Evolutionary conservation across 2,329 filamentous ascomycete species (phyloP).

Genomic region (Arachnopeziza araneosa): DNA sequence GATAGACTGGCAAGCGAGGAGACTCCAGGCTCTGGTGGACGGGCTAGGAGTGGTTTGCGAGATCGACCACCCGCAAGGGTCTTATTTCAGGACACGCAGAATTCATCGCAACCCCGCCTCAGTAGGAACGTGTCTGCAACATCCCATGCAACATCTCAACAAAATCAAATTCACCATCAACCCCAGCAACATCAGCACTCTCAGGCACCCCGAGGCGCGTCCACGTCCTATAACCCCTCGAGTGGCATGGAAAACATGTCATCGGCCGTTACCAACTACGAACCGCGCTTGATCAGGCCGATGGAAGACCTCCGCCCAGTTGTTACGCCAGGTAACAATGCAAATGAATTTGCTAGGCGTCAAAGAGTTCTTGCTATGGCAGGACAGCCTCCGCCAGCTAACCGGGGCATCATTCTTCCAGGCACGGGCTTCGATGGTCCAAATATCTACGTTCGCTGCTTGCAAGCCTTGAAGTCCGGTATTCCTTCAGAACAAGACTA

Average conservation of each 20-base stretch:
- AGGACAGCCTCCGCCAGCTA: conserved; percentile 31
- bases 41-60: conserved; percentile 61
- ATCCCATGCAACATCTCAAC: conserved; percentile 27
- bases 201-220: conserved; percentile 31
- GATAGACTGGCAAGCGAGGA: conserved; percentile 45
- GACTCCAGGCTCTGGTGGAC: conserved; percentile 45
- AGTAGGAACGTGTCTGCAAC: conserved; percentile 52
- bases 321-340: conserved; percentile 68
- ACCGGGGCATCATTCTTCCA: conserved; percentile 49
- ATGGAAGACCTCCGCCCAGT: conserved; percentile 63
- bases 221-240: conserved; percentile 45
- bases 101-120: conserved; percentile 49
- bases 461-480: conserved; percentile 75
- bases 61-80: conserved; percentile 82
- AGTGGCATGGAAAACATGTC: conserved; percentile 49
- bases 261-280: conserved; percentile 60
- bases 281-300: conserved; percentile 57
- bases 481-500: conserved; percentile 83
- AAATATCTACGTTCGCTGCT: conserved; percentile 86
- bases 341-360: conserved; percentile 58
- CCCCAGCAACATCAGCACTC: conserved; percentile 25
- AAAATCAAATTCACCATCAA: conserved; percentile 13
- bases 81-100: conserved; percentile 73
- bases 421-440: conserved; percentile 67
- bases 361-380: conserved; percentile 37